Conservation (phyloP, 805 yeast species). For the Kockiozyma suomiensis region DNA sequence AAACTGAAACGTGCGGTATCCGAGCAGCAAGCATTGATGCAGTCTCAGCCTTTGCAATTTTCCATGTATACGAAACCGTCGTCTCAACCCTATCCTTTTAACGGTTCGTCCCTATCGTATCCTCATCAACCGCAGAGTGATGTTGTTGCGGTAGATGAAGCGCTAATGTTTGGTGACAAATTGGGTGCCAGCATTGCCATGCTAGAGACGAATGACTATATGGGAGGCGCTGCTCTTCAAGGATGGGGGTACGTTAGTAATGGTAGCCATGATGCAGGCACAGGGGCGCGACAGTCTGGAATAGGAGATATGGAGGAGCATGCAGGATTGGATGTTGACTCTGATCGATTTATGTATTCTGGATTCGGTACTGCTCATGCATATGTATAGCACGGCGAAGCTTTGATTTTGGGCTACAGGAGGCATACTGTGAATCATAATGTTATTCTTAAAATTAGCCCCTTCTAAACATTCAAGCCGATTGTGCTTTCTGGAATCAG, state of each 20-base stretch:
- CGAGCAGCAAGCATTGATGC: not conserved
- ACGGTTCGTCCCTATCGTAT: not conserved
- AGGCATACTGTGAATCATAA: no score
- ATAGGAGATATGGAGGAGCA: not conserved
- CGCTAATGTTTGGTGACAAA: slow-evolving; percentile 9
- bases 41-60: not conserved
- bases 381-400: no score
- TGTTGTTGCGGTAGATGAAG: slow-evolving; percentile 2
- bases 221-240: slow-evolving; percentile 13
- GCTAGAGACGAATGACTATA: slow-evolving; percentile 12
- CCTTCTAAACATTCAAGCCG: no score
- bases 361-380: slow-evolving; percentile 18
- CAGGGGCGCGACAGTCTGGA: not conserved
- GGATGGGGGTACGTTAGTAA: not conserved
- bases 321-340: not conserved
- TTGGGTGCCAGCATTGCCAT: slow-evolving; percentile 9
- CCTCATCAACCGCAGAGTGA: not conserved
- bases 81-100: not conserved
- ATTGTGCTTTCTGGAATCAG: no score
- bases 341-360: slow-evolving; percentile 1
- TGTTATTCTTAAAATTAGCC: no score
- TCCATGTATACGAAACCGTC: not conserved
- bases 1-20: not conserved
- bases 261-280: not conserved
- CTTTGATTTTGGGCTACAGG: no score